Base-by-base conservation (phyloP, 768 basidiomycete species). In the Tricholoma hemisulphureum region DNA sequence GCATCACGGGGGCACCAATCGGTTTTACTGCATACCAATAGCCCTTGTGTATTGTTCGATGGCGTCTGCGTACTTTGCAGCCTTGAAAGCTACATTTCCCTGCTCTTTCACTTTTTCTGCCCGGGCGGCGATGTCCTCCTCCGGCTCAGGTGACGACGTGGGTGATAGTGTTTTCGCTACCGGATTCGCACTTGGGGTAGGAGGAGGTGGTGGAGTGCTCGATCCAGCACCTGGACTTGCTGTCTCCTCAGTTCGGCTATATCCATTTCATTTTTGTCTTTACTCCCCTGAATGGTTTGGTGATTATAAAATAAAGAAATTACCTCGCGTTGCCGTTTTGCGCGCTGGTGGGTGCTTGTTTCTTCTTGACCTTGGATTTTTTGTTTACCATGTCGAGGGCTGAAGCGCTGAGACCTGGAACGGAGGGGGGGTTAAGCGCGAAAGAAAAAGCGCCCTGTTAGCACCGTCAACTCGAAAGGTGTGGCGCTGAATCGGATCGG, bases 1-100 rank as follows among this genome's bases (percentile, higher is more conserved):
- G 53, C 23, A 18, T 28, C 23, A 51, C 24, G 6, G 34, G 10
- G 50, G 39, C 24, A n/a, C n/a, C n/a, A n/a, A n/a, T 32, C 13
- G 11, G 46, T 53, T 39, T 31, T 41, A 49, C 53, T 55, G 32
- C 53, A 41, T 43, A 79, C 91, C 84, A 68, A 92, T 89, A 14
- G 92, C 92, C 66, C 85, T 80, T 58, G 85, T 81, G 73, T 94
- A 94, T 1, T 83, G 71, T 21, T 87, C 85, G 58, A 90, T 77
- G n/a, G 91, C 91, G 13, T 88, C 84, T 2, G 66, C 71, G 68
- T 86, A 93, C 61, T 75, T 76, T 55, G 77, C 81, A 2, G 78
- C 80, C 68, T 87, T 91, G 75, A 93, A 93, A 1, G 86, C 79
- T 2, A 75, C 73, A 71, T 94, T 94, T 13, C 92, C 92, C 54